Conservation (phyloP, 495 filamentous ascomycete species). For the Penicillium samsonianum region DNA sequence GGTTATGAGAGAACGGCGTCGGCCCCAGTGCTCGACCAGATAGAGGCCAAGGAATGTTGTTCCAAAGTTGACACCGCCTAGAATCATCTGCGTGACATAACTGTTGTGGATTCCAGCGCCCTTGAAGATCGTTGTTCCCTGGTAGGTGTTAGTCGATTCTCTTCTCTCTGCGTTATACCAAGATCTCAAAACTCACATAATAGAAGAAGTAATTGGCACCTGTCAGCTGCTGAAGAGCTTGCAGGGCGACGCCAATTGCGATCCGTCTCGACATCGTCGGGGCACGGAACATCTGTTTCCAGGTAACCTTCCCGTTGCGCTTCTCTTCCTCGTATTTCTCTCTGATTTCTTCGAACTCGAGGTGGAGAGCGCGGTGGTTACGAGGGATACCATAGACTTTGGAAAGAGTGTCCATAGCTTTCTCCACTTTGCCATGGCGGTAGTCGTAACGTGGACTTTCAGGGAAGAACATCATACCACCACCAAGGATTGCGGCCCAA, state of each 20-base stretch:
- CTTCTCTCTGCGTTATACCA: neutral
- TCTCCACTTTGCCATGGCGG: constrained; percentile 59
- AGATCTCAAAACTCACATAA: constrained; percentile 47
- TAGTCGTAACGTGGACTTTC: constrained; percentile 72
- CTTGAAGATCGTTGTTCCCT: constrained; percentile 68
- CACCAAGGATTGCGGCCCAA: constrained; percentile 69
- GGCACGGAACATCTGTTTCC: constrained; percentile 58
- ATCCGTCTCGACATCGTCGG: constrained; percentile 70
- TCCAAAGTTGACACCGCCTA: constrained; percentile 70
- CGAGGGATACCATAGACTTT: constrained; percentile 66
- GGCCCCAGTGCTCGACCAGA: constrained; percentile 67
- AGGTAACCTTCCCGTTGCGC: constrained; percentile 39
- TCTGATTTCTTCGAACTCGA: constrained; percentile 65
- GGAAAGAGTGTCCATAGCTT: constrained; percentile 64
- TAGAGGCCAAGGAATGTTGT: constrained; percentile 71
- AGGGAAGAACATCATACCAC: constrained; percentile 68
- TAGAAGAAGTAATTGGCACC: constrained; percentile 69
- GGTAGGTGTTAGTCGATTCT: constrained; percentile 17
- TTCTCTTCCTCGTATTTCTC: constrained; percentile 57
- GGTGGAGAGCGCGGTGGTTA: constrained; percentile 59
- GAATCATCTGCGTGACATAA: constrained; percentile 72
- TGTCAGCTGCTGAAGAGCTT: constrained; percentile 48
- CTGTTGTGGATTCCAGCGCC: constrained; percentile 65
- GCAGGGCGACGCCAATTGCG: constrained; percentile 63
- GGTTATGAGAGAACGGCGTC: constrained; percentile 63